Evolutionary conservation across 176 grass and related monocot genomes (phyloP).

Genomic region (Hordeum vulgare): DNA sequence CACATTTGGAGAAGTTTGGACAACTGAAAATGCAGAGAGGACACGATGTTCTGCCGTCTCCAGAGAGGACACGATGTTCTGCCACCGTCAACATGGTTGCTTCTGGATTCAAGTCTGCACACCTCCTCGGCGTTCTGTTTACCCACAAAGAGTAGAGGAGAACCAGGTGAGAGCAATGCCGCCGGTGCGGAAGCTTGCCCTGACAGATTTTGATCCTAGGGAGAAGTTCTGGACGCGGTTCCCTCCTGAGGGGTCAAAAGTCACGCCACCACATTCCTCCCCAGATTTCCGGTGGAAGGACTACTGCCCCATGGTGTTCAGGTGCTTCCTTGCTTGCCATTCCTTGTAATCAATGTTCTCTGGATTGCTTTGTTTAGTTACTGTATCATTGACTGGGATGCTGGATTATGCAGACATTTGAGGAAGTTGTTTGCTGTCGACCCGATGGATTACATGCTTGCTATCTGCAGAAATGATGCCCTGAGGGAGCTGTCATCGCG

Average conservation of each 20-base stretch:
- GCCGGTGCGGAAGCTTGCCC: slow-evolving; percentile 38
- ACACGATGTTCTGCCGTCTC: too few species aligned
- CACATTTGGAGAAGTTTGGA: too few species aligned
- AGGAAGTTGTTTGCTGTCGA: slow-evolving; percentile 68
- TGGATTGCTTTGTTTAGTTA: background rate
- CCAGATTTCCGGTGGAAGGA: slow-evolving; percentile 79
- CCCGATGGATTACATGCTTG: slow-evolving; percentile 79
- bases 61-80: too few species aligned
- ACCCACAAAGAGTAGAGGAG: too few species aligned
- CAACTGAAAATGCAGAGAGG: too few species aligned
- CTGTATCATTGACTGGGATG: background rate
- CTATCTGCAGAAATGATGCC: slow-evolving; percentile 75
- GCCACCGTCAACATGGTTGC: too few species aligned
- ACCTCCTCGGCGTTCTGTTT: too few species aligned
- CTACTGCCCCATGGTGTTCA: slow-evolving; percentile 86
- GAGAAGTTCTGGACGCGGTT: slow-evolving; percentile 89
- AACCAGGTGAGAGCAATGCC: too few species aligned
- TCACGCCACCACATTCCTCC: slow-evolving; percentile 69
- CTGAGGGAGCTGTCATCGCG: slow-evolving; percentile 76
- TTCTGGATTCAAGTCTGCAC: too few species aligned
- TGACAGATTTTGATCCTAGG: slow-evolving; percentile 46
- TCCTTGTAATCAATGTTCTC: background rate
- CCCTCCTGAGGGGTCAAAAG: slow-evolving; percentile 70
- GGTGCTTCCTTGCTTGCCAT: slow-evolving; percentile 26
- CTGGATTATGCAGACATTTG: slow-evolving; percentile 51